Base-by-base conservation (phyloP, 805 yeast genomes). In the Ogataea angusta region DNA sequence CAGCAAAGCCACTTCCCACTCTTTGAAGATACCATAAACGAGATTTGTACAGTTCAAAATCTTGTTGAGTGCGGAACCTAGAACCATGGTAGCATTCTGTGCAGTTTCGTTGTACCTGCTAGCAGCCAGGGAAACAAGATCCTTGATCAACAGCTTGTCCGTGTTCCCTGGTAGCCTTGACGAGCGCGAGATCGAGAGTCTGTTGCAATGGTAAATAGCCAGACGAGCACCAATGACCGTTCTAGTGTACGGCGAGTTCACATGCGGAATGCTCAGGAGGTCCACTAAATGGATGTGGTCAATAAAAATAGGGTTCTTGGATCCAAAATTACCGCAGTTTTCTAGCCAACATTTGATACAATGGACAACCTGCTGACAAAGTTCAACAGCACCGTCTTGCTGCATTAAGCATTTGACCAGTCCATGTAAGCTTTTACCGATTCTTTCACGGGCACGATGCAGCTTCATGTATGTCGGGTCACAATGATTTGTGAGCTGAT, bases 61-160 rank as follows among this genome's bases (percentile, higher is more conserved):
- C 42, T 84, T 77, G 51, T 79, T 82, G 72, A 85, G 75, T 1
- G 85, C 78, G 21, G 82, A 80, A 2, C 78, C 72, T 41, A 93
- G 62, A 2, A 84, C 75, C 0, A 73, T 60, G 40, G 84, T 87
- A 0, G 96, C 95, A 15, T 82, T 75, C 8, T 71, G 67, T 1
- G 88, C 73, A n/a, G 85, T 76, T 3, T 79, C 79, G 0, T 81
- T 66, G 55, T 86, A 91, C 0, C 82, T 69, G 0, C 96, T 85
- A 7, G 84, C 72, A 0, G 90, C 70, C 16, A 85, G 58, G 10
- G 65, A 59, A 10, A 85, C 77, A 7, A 90, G 67, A 57, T 88
- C 95, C 35, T 68, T 70, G 28, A 93, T 59, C 27, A 93, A 62
- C 2, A 67, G 39, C 40, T 69, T 74, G 47, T 89, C 96, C 8